phyloP scores from a whole-genome alignment of 495 filamentous ascomycete species.

The Neurospora sp. region DNA sequence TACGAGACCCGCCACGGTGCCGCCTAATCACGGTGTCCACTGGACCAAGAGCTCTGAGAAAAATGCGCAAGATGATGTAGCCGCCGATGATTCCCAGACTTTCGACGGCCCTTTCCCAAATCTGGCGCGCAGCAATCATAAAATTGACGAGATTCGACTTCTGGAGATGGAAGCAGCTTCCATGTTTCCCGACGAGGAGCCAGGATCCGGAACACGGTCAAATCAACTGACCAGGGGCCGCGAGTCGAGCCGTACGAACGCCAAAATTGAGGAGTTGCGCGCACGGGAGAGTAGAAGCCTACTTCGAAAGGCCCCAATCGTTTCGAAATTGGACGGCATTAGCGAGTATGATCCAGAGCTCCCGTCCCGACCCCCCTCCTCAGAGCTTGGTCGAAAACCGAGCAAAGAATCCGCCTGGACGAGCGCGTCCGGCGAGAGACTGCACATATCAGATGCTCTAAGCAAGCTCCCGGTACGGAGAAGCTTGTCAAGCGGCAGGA shows the following conservation, averaged over 20 bases:
- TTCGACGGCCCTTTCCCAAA: slow-evolving; percentile 49
- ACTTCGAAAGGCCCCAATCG: slow-evolving; percentile 48
- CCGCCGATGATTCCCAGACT: slow-evolving; percentile 49
- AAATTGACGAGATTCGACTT: slow-evolving; percentile 41
- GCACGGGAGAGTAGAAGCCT: slow-evolving; percentile 50
- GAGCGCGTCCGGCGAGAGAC: slow-evolving; percentile 2
- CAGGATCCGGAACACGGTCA: background rate
- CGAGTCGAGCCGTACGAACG: slow-evolving; percentile 17
- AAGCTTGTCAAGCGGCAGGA: slow-evolving; percentile 15
- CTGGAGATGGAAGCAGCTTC: slow-evolving; percentile 37
- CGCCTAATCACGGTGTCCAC: slow-evolving; percentile 27
- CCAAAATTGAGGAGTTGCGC: slow-evolving; percentile 44
- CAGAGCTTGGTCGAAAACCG: slow-evolving; percentile 16
- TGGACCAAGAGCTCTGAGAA: slow-evolving; percentile 40
- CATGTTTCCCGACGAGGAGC: slow-evolving; percentile 8
- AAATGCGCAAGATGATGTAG: slow-evolving; percentile 54
- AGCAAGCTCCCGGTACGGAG: background rate
- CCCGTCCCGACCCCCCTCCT: slow-evolving; percentile 25
- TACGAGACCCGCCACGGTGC: slow-evolving; percentile 26
- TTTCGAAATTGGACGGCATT: slow-evolving; percentile 47
- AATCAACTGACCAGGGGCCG: background rate
- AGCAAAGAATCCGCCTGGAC: slow-evolving; percentile 13
- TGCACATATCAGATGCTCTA: background rate
- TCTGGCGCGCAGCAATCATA: slow-evolving; percentile 30
- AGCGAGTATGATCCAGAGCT: slow-evolving; percentile 40